Base-by-base conservation (phyloP, 257 asterid species). In the Vinca minor region DNA sequence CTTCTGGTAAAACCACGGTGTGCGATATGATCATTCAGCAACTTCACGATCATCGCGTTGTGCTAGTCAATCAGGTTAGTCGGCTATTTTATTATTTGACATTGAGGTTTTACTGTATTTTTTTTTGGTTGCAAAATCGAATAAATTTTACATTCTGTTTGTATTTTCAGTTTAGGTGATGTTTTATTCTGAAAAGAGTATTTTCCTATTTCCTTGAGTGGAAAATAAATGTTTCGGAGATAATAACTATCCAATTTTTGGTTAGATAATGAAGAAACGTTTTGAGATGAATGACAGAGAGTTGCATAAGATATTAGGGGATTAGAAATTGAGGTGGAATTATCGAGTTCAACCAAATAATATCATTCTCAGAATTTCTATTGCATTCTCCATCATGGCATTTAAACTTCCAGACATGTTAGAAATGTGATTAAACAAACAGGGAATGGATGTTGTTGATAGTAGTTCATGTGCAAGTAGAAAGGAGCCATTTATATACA, bases 21-120 rank as follows among this genome's bases (percentile, higher is more conserved):
- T 93, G 98, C 70, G 98, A 93, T 73, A 87, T 93, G 98, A 93
- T 93, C 73, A 93, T 93, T 69, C 98, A 93, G 76, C 98, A 89
- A 80, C 95, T 93, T 63, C 98, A 93, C 55, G 98, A 93, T 81
- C 98, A 93, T 63, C 98, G 97, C 13, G 94, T 93, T 32, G 96
- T 93, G 68, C 96, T 93, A 15, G 91, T 93, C 69, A 87, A 83
- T 76, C 98, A 93, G 96, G 96, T 89, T 26, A 1, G 29, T 4
- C 21, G 61, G 36, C 13, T 32, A 10, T 44, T 28, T 71, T 49
- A 0, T 31, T 53, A 59, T 20, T 9, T 62, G 41, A n/a, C 48
- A 50, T 49, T 23, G 35, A 26, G 66, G 29, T 36, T 56, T 15
- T 60, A 38, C 63, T 45, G 11, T 39, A 15, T 38, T 60, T n/a